Evolutionary conservation across 2,329 filamentous ascomycete genomes (phyloP).

Genomic region (Aspergillus japonicus): DNA sequence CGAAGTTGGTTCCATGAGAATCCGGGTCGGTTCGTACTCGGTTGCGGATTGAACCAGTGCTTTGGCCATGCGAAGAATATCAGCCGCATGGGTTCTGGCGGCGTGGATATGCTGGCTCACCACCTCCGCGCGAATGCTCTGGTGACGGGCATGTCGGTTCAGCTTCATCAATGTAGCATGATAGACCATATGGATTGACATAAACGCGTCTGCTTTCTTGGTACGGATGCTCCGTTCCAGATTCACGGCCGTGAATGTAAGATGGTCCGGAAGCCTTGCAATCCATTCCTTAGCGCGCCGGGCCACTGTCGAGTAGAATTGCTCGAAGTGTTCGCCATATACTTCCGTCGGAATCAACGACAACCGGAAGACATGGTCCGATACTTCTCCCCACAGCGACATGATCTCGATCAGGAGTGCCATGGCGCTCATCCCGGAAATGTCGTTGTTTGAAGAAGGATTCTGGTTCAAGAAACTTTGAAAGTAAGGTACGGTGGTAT

Average conservation of each 20-base stretch:
- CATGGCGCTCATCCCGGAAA: constrained; percentile 51
- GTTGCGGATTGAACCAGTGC: constrained; percentile 26
- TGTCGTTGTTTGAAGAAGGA: constrained; percentile 38
- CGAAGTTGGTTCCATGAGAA: constrained; percentile 17
- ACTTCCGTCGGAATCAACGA: constrained; percentile 44
- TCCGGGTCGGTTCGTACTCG: constrained; percentile 22
- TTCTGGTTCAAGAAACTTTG: constrained; percentile 52
- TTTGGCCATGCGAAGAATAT: constrained; percentile 49
- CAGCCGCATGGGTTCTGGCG: constrained; percentile 54
- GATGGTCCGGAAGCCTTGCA: constrained; percentile 53
- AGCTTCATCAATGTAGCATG: constrained; percentile 64
- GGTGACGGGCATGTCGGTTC: constrained; percentile 58
- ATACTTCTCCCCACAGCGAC: constrained; percentile 65
- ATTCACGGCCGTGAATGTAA: constrained; percentile 58
- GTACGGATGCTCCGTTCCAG: constrained; percentile 55
- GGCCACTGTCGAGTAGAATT: constrained; percentile 54
- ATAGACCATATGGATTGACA: constrained; percentile 67
- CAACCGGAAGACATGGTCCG: constrained; percentile 58
- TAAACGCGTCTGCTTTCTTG: constrained; percentile 58
- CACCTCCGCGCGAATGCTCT: constrained; percentile 42
- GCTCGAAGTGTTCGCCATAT: constrained; percentile 50
- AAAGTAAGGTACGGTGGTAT: constrained; percentile 61
- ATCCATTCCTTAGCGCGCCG: constrained; percentile 60
- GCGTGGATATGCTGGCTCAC: constrained; percentile 49
- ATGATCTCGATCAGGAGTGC: constrained; percentile 63